Percentiles rank a stretch among this genome's conserved stretches.
Evolutionary conservation across 495 filamentous ascomycete species (phyloP).

Genomic region (Cenococcum geophilum): DNA sequence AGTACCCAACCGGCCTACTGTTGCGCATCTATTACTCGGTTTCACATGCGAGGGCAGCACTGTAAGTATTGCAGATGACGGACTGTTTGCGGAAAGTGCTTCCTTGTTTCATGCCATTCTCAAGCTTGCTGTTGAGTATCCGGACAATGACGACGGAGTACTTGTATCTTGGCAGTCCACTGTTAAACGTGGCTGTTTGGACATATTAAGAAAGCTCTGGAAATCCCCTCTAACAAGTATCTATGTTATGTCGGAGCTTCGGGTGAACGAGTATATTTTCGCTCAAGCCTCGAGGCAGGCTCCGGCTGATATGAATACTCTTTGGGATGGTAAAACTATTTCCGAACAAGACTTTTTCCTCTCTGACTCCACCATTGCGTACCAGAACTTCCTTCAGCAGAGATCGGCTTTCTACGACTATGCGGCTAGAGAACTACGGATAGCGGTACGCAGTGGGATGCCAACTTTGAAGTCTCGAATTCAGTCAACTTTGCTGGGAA

Average conservation of each 20-base stretch:
- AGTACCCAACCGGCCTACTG: conserved; percentile 63
- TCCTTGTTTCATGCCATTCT: conserved; percentile 83
- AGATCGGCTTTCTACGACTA: conserved; percentile 76
- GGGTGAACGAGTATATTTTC: conserved; percentile 66
- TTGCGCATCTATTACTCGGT: conserved; percentile 86
- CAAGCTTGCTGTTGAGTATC: conserved; percentile 55
- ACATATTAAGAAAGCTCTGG: conserved; percentile 76
- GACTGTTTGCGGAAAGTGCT: conserved; percentile 57
- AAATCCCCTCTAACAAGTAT: conserved; percentile 70
- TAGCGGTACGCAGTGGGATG: conserved; percentile 60
- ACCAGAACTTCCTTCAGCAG: conserved; percentile 66
- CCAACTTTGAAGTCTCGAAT: conserved; percentile 72
- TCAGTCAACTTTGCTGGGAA: conserved; percentile 71
- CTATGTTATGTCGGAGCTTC: conserved; percentile 69
- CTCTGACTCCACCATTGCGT: conserved; percentile 54
- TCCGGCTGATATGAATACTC: conserved; percentile 54
- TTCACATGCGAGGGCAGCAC: conserved; percentile 65
- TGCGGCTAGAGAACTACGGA: conserved; percentile 72
- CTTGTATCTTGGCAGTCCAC: conserved; percentile 64
- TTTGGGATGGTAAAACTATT: conserved; percentile 61
- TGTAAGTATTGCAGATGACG: conserved; percentile 56
- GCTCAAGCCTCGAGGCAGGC: conserved; percentile 59
- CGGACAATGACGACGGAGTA: conserved; percentile 52
- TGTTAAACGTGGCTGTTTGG: conserved; percentile 67
- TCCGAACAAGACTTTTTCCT: conserved; percentile 54